Percentiles rank a stretch among this genome's conserved stretches.
Evolutionary conservation across 495 filamentous ascomycete genomes (phyloP).

Genomic region (Podospora anserina): DNA sequence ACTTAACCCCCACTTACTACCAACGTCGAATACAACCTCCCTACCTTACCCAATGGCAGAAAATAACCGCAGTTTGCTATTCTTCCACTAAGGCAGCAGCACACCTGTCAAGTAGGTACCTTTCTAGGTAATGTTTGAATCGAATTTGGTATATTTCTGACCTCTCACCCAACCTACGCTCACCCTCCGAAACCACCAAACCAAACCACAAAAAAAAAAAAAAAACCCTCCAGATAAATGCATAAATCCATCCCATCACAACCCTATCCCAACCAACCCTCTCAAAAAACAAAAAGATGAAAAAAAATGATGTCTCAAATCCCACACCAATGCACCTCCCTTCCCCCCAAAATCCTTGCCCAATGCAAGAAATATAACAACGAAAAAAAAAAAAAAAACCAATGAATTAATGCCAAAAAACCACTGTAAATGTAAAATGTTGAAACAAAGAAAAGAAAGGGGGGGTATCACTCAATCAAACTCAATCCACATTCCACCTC

Average conservation of each 20-base stretch:
- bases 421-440: background rate
- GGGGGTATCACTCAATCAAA: slow-evolving; percentile 6
- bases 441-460: slow-evolving; percentile 5
- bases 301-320: background rate
- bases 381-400: background rate
- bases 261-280: too few species aligned
- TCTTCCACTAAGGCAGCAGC: too few species aligned
- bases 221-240: background rate
- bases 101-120: too few species aligned
- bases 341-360: background rate
- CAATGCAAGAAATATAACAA: background rate
- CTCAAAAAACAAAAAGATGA: background rate
- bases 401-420: background rate
- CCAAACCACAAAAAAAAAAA: background rate
- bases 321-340: background rate
- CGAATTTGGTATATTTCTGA: background rate
- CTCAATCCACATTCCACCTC: slow-evolving; percentile 5
- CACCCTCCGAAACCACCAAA: background rate
- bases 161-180: background rate
- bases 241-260: background rate
- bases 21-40: too few species aligned
- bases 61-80: background rate
- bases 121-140: background rate
- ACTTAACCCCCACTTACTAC: too few species aligned
- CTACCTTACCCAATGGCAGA: background rate